A percentile compares a stretch with the other conserved stretches of the same genome.
Conservation (phyloP, 1,284 basidiomycete genomes). For the Abortiporus biennis region DNA sequence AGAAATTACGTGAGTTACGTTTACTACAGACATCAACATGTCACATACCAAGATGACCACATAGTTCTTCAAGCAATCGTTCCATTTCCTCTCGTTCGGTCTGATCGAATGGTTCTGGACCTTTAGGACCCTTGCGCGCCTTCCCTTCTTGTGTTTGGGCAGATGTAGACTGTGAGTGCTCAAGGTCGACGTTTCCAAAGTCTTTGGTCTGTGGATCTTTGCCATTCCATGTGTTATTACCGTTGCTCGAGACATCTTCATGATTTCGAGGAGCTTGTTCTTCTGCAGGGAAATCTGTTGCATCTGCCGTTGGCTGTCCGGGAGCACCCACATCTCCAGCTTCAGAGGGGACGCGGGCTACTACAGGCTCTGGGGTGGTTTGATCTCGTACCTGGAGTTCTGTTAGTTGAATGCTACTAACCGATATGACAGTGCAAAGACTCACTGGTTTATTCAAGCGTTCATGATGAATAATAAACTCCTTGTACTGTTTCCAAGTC, state of each 20-base stretch:
- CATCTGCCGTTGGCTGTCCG: conserved; percentile 16
- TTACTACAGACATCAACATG: neutral
- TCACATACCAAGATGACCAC: conserved; percentile 76
- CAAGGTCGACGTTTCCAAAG: conserved; percentile 1
- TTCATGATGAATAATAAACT: conserved; percentile 75
- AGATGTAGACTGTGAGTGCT: conserved; percentile 7
- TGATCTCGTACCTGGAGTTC: conserved; percentile 38
- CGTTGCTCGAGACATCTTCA: conserved; percentile 12
- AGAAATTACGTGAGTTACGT: neutral
- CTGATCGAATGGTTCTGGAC: conserved; percentile 68
- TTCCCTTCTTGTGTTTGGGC: conserved; percentile 25
- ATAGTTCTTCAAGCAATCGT: conserved; percentile 62
- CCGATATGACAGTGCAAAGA: conserved; percentile 11
- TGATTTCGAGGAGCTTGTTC: conserved; percentile 15
- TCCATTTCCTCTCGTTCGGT: conserved; percentile 90
- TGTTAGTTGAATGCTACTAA: conserved; percentile 4
- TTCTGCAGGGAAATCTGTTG: conserved; percentile 16
- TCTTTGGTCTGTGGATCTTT: conserved; percentile 11
- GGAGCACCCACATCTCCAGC: conserved; percentile 39
- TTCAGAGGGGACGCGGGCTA: conserved; percentile 55
- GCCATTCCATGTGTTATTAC: conserved; percentile 9
- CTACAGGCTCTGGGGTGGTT: conserved; percentile 36
- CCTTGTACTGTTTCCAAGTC: conserved; percentile 94
- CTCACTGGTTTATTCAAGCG: conserved; percentile 64
- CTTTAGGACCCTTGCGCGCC: conserved; percentile 37